Percentiles rank a stretch among this genome's conserved stretches.
Conservation (phyloP, 768 basidiomycete species). For the Podaxis sp. region DNA sequence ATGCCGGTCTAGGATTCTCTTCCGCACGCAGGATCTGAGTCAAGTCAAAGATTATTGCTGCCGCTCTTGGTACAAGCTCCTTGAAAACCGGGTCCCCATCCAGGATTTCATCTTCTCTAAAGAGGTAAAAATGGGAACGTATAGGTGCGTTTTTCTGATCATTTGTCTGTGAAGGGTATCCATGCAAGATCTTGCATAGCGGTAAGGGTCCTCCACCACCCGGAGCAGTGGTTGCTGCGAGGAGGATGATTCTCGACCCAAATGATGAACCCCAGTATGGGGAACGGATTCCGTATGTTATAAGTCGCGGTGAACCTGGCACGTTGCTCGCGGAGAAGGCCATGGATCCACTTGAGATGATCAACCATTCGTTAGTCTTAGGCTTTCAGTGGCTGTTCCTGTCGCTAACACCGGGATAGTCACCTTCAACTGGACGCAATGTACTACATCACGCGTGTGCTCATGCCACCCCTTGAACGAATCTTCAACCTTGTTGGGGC, state of each 20-base stretch:
- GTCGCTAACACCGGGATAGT: slow-evolving; percentile 32
- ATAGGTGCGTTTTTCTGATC: slow-evolving; percentile 55
- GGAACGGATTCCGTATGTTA: slow-evolving; percentile 91
- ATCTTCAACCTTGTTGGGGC: slow-evolving; percentile 91
- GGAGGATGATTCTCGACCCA: slow-evolving; percentile 70
- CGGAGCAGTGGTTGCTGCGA: slow-evolving; percentile 85
- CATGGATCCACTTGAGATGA: slow-evolving; percentile 30
- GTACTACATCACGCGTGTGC: slow-evolving; percentile 85
- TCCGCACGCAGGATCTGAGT: slow-evolving; percentile 87
- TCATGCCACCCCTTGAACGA: slow-evolving; percentile 89
- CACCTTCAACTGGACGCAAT: slow-evolving; percentile 76
- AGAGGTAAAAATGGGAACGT: slow-evolving; percentile 90
- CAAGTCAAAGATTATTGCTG: slow-evolving; percentile 87
- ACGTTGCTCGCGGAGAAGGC: slow-evolving; percentile 46
- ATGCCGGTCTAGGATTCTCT: slow-evolving; percentile 65
- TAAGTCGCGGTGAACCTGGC: slow-evolving; percentile 63
- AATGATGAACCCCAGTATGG: slow-evolving; percentile 89
- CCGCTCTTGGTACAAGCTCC: slow-evolving; percentile 78
- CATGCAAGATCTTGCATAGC: slow-evolving; percentile 37
- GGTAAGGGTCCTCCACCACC: slow-evolving; percentile 86
- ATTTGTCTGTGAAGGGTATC: neutral
- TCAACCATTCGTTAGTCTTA: slow-evolving; percentile 24
- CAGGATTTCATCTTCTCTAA: slow-evolving; percentile 96
- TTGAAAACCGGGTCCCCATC: slow-evolving; percentile 78
- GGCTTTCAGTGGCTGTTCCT: neutral